Base-by-base conservation (phyloP, 768 basidiomycete species). In the Grammothele lineata region DNA sequence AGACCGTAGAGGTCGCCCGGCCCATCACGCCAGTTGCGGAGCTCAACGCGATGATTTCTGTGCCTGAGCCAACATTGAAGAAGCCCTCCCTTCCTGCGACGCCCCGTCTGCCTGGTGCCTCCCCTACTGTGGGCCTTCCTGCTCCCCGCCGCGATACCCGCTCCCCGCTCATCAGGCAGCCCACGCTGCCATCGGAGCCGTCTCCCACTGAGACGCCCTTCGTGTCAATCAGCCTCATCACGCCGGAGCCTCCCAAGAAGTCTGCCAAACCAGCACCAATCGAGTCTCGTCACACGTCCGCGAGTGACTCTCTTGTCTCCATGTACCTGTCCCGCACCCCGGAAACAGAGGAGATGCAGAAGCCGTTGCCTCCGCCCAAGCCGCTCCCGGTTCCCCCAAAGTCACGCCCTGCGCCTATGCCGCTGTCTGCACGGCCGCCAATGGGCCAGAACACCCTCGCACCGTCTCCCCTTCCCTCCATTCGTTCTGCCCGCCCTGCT, bases 241-340 rank as follows among this genome's bases (percentile, higher is more conserved):
- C 56, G 14, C 53, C 56, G 6, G 51, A 44, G 24, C 47, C 42
- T 15, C 42, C 46, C 2, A 44, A 40, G 43, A 37, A 48, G 22
- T 17, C 21, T 2, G 42, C 22, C 19, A 24, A 26, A 30, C 24
- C 41, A 30, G 26, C n/a, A 23, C 6, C 32, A 14, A 27, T 10
- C 27, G 12, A 7, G 21, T 42, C 52, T n/a, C 51, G 43, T 17
- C 39, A 42, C 37, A 45, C 48, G 1, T 50, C 49, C 7, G 49
- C 48, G 34, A 41, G 47, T 34, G 50, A 63, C 51, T 63, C 62
- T 12, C 33, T 65, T 25, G 49, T 64, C 41, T 60, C 53, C 50
- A 60, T 64, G 62, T 64, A 62, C 50, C 45, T 57, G 19, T 61
- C 57, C 6, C 53, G 51, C 11, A 36, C 55, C 3, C 43, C 62